Evolutionary conservation across 208 protist species (phyloP).

Genomic region (Trypanosoma avium): DNA sequence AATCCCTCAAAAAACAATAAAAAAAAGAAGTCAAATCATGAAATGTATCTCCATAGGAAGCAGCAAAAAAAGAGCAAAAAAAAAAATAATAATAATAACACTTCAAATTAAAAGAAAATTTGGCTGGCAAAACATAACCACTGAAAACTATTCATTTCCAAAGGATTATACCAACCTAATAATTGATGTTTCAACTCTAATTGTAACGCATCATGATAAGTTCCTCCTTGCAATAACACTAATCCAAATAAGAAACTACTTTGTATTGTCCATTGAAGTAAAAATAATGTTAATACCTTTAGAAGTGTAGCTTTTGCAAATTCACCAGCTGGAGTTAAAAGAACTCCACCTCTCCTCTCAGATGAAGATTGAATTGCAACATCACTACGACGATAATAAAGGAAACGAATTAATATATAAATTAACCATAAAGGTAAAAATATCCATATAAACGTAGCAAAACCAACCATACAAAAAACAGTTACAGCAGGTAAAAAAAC

Average conservation of each 20-base stretch:
- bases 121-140: slow-evolving; percentile 30
- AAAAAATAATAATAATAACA: slow-evolving; percentile 3
- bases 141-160: slow-evolving; percentile 19
- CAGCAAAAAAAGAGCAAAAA: slow-evolving; percentile 1
- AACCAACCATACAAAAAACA: slow-evolving; percentile 37
- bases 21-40: too few relatives aligned
- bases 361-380: slow-evolving; percentile 7
- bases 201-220: slow-evolving; percentile 11
- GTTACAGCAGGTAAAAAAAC: slow-evolving; percentile 45
- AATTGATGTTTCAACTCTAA: slow-evolving; percentile 15
- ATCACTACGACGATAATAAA: slow-evolving; percentile 39
- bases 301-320: slow-evolving; percentile 40
- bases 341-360: slow-evolving; percentile 9
- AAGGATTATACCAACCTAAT: slow-evolving; percentile 12
- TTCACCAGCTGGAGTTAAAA: slow-evolving; percentile 34
- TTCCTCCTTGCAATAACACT: slow-evolving; percentile 4
- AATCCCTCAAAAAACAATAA: too few relatives aligned
- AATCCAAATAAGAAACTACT: slow-evolving; percentile 57
- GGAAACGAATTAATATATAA: slow-evolving; percentile 31
- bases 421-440: slow-evolving; percentile 34
- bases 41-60: not conserved
- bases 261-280: slow-evolving; percentile 50
- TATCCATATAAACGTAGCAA: slow-evolving; percentile 38
- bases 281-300: slow-evolving; percentile 50
- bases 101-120: slow-evolving; percentile 21